These are phyloP conservation scores for Beauveria sp. DNA, from an alignment of 2,329 filamentous ascomycete genomes.

Conservation along the genomic window DNA sequence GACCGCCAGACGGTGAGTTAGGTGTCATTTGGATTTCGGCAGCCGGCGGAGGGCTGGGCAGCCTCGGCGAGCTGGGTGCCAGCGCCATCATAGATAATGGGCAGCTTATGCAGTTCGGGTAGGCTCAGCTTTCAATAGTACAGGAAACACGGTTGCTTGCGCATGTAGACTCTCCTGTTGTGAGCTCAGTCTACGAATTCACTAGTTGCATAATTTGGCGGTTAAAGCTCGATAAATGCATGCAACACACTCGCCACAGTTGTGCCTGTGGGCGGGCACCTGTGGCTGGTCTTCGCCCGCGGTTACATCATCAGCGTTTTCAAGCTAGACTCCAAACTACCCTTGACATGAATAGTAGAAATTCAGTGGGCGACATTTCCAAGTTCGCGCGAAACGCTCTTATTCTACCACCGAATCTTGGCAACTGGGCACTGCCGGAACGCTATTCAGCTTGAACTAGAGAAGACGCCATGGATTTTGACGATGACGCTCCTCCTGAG, in stretches of 20 bases:
- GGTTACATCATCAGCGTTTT: conserved; percentile 1
- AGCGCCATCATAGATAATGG: conserved; percentile 40
- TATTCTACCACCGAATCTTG: not conserved
- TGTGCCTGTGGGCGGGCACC: conserved; percentile 4
- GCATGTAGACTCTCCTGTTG: not conserved
- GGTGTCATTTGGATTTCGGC: conserved; percentile 88
- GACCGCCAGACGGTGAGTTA: conserved; percentile 61
- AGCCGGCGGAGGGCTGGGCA: conserved; percentile 89
- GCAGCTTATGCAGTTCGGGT: not conserved
- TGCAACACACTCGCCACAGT: conserved; percentile 8
- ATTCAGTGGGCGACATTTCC: not conserved
- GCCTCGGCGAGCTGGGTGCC: conserved; percentile 74
- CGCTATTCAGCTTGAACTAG: not conserved
- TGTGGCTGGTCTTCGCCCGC: conserved; percentile 10
- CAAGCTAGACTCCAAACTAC: not conserved
- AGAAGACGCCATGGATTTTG: conserved; percentile 46
- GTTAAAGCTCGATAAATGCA: conserved; percentile 18
- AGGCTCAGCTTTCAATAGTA: conserved; percentile 4
- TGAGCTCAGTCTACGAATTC: conserved; percentile 3
- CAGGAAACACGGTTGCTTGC: not conserved
- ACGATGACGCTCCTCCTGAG: conserved; percentile 61
- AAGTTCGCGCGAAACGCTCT: not conserved
- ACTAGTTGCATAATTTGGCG: conserved; percentile 15
- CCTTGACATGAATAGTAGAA: not conserved
- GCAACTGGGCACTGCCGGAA: not conserved